Conservation (phyloP, 805 yeast species). For the Teunomyces lycoperdinae region DNA sequence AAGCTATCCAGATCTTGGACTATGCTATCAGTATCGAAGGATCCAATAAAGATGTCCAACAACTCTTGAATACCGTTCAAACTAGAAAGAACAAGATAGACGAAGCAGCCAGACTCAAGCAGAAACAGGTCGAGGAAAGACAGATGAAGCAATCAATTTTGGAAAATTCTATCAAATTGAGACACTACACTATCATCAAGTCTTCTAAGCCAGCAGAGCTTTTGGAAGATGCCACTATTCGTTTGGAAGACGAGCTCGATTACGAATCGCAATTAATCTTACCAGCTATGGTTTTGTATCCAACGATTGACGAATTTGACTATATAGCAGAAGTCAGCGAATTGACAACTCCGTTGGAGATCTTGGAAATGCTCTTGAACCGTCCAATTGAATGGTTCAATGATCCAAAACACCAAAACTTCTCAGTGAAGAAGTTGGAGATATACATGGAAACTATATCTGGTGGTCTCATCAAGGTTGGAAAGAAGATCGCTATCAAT, state of each 20-base stretch:
- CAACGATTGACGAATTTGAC: conserved; percentile 82
- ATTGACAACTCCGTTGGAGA: conserved; percentile 59
- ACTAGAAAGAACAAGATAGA: conserved; percentile 33
- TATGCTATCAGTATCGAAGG: conserved; percentile 66
- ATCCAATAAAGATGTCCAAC: conserved; percentile 53
- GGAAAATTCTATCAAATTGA: conserved; percentile 56
- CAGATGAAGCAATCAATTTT: conserved; percentile 44
- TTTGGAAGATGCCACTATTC: conserved; percentile 48
- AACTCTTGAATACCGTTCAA: conserved; percentile 41
- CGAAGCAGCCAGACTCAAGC: conserved; percentile 30
- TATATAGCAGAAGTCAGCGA: conserved; percentile 75
- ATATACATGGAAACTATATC: conserved; percentile 77
- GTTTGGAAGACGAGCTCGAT: conserved; percentile 63
- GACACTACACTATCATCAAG: conserved; percentile 52
- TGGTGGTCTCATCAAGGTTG: conserved; percentile 85
- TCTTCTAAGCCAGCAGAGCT: conserved; percentile 56
- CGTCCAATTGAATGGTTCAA: conserved; percentile 71
- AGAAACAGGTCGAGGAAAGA: conserved; percentile 38
- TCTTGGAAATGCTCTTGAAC: conserved; percentile 54
- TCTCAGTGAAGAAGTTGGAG: conserved; percentile 57
- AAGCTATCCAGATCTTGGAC: conserved; percentile 61
- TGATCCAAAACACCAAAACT: conserved; percentile 58
- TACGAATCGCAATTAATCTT: conserved; percentile 75
- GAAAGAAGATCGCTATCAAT: conserved; percentile 68
- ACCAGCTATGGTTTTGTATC: conserved; percentile 80